phyloP scores from a whole-genome alignment of 176 grass and related monocot genomes.

The Rhipidocladum racemiflorum region DNA sequence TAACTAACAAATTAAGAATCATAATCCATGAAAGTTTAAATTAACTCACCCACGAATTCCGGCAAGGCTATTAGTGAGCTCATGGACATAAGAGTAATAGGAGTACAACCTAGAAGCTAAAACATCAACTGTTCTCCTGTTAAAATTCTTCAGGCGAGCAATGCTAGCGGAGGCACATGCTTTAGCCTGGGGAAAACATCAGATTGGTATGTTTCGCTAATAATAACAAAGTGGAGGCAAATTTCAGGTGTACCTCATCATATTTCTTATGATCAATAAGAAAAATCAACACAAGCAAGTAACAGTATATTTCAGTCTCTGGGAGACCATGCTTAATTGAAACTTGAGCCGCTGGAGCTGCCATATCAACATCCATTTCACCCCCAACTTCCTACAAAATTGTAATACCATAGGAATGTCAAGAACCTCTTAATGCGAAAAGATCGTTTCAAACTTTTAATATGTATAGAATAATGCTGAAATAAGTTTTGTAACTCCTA shows the following conservation, averaged over 20 bases:
- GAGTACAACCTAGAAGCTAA: constrained; percentile 70
- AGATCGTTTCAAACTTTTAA: neutral
- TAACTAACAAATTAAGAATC: neutral
- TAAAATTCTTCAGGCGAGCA: constrained; percentile 71
- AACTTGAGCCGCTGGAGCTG: constrained; percentile 40
- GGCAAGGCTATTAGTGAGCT: constrained; percentile 74
- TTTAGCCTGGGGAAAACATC: constrained; percentile 58
- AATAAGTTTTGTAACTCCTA: neutral
- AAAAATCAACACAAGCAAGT: constrained; percentile 77
- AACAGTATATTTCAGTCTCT: constrained; percentile 88
- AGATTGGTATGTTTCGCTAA: neutral
- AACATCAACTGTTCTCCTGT: constrained; percentile 85
- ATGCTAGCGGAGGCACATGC: constrained; percentile 69
- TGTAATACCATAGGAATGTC: neutral
- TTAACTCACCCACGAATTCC: constrained; percentile 82
- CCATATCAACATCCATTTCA: constrained; percentile 76
- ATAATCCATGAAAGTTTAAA: constrained; percentile 12
- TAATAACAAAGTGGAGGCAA: neutral
- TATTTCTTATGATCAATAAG: constrained; percentile 78
- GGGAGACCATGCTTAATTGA: constrained; percentile 55
- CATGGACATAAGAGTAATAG: constrained; percentile 72
- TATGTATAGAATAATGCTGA: neutral
- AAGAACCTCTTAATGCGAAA: neutral
- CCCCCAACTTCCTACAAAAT: constrained; percentile 56
- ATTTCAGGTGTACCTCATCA: constrained; percentile 38